phyloP scores from a whole-genome alignment of 108 stramenopile genomes.

The Nannochloropsis gaditana region DNA sequence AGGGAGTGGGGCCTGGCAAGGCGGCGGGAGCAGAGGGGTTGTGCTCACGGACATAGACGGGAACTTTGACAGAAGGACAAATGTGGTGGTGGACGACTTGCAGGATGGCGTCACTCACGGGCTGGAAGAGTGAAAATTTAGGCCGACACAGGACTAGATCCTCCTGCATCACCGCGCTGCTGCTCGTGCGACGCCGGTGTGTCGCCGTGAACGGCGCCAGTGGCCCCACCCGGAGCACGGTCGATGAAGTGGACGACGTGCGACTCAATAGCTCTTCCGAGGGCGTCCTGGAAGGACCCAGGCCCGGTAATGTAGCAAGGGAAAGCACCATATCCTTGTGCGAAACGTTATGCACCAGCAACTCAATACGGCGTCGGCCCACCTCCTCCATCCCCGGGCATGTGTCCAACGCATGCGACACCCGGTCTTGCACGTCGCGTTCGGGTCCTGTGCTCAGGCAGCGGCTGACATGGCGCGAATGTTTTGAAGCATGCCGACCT shows the following conservation, averaged over 20 bases:
- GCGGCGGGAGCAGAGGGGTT: not conserved
- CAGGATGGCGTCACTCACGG: not conserved
- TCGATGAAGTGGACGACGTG: not conserved
- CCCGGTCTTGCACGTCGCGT: not conserved
- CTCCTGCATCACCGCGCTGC: not conserved
- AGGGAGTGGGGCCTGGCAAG: not conserved
- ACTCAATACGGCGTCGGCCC: constrained; percentile 30
- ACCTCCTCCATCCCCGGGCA: not conserved
- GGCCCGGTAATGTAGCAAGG: not conserved
- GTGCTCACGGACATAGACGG: constrained; percentile 14
- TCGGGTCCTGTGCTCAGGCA: not conserved
- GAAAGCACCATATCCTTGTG: constrained; percentile 78
- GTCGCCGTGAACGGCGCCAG: not conserved
- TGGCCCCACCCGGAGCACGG: not conserved
- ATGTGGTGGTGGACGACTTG: not conserved
- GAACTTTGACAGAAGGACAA: not conserved
- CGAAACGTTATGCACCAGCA: constrained; percentile 86
- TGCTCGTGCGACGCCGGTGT: not conserved
- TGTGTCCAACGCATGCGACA: not conserved
- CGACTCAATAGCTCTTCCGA: not conserved
- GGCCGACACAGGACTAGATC: not conserved
- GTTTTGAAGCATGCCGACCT: too few species aligned
- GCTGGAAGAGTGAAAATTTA: constrained; percentile 3
- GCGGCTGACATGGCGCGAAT: too few species aligned
- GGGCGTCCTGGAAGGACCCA: not conserved